Evolutionary conservation across 495 filamentous ascomycete genomes (phyloP).

Genomic region (Neurospora discreta): DNA sequence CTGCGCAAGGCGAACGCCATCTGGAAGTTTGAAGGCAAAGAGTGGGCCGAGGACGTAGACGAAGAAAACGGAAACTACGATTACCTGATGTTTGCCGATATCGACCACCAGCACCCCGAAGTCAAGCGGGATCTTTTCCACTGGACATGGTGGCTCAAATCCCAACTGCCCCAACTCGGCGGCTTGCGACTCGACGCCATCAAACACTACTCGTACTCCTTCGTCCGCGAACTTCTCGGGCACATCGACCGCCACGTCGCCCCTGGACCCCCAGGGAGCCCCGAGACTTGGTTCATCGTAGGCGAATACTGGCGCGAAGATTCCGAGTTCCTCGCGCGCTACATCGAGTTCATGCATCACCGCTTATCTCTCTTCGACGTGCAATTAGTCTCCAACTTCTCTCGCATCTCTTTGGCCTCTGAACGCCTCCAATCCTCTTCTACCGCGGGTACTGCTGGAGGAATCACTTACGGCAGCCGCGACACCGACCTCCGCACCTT

Average conservation of each 20-base stretch:
- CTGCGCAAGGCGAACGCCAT: constrained; percentile 45
- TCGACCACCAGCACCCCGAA: constrained; percentile 58
- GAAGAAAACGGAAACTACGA: constrained; percentile 64
- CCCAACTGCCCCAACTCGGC: constrained; percentile 41
- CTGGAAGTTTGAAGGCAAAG: constrained; percentile 54
- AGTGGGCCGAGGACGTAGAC: constrained; percentile 52
- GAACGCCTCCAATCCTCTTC: constrained; percentile 24
- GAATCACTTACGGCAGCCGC: background rate
- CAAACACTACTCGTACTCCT: constrained; percentile 60
- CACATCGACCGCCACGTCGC: constrained; percentile 36
- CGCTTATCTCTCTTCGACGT: constrained; percentile 55
- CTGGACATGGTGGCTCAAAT: constrained; percentile 58
- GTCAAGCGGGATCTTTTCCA: constrained; percentile 50
- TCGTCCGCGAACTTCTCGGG: constrained; percentile 40
- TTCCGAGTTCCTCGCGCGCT: constrained; percentile 39
- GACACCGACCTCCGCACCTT: constrained; percentile 36
- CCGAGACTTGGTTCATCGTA: constrained; percentile 46
- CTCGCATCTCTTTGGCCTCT: constrained; percentile 36
- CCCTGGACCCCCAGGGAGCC: constrained; percentile 2
- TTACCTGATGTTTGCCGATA: constrained; percentile 53
- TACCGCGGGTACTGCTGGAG: background rate
- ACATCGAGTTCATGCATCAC: constrained; percentile 48
- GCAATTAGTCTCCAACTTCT: constrained; percentile 57
- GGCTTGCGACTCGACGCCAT: constrained; percentile 66
- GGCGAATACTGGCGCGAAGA: constrained; percentile 66